Evolutionary conservation across 768 basidiomycete genomes (phyloP).

Genomic region (Calocera cornea): DNA sequence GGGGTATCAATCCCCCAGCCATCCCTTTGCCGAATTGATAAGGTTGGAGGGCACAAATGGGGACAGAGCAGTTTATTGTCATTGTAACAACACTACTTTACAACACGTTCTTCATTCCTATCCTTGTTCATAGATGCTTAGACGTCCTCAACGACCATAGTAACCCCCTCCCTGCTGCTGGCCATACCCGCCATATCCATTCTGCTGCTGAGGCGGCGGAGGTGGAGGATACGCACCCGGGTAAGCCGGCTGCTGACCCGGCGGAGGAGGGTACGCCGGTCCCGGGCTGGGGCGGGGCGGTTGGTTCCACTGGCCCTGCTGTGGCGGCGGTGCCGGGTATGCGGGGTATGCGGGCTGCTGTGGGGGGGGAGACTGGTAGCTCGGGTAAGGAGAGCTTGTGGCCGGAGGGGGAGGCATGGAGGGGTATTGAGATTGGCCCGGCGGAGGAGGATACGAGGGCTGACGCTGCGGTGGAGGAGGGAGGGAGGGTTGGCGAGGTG

Average conservation of each 20-base stretch:
- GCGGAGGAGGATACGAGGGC: constrained; percentile 2
- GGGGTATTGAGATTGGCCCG: constrained; percentile 9
- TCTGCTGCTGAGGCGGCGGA: constrained; percentile 4
- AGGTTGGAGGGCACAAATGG: not conserved
- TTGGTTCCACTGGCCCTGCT: not conserved
- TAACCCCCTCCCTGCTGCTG: not conserved
- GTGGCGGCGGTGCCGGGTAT: not conserved
- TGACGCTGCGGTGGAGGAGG: constrained; percentile 5
- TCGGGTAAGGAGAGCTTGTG: not conserved
- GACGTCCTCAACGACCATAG: not conserved
- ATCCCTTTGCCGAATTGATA: not conserved
- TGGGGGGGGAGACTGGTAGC: not conserved
- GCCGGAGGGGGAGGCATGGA: not conserved
- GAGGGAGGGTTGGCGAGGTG: not conserved
- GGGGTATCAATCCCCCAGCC: not conserved
- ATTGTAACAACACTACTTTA: not conserved
- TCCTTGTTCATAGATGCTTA: not conserved
- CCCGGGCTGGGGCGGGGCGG: not conserved
- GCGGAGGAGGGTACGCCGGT: constrained; percentile 4
- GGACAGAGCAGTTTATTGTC: not conserved
- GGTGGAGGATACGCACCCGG: constrained; percentile 10
- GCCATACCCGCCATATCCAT: not conserved
- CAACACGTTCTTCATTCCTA: not conserved
- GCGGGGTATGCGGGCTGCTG: not conserved
- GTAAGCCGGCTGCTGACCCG: constrained; percentile 9